Evolutionary conservation across 140 eudicot species (phyloP).

Genomic region (Erigeron philadelphicus): DNA sequence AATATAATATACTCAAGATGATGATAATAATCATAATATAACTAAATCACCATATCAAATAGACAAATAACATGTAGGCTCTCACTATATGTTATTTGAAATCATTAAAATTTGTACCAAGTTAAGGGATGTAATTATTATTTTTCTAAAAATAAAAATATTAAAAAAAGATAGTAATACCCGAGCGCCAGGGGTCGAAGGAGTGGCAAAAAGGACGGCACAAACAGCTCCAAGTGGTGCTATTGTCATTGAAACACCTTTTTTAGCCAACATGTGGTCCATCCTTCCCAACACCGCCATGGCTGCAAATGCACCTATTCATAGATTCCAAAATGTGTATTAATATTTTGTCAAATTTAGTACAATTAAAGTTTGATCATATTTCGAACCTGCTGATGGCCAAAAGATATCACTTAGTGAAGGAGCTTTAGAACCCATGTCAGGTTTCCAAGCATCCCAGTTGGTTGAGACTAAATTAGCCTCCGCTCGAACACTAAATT

Average conservation of each 20-base stretch:
- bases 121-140: no score
- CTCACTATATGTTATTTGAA: no score
- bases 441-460: conserved; percentile 78
- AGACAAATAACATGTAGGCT: no score
- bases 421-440: conserved; percentile 54
- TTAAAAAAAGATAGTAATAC: conserved; percentile 22
- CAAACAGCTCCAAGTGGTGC: conserved; percentile 98
- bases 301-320: conserved; percentile 85
- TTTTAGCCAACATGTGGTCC: conserved; percentile 65
- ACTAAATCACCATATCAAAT: no score
- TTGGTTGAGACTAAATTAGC: conserved; percentile 38
- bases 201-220: conserved; percentile 87
- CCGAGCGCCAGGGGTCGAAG: conserved; percentile 88
- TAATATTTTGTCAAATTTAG: not conserved
- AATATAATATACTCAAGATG: no score
- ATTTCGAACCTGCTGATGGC: conserved; percentile 80
- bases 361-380: not conserved
- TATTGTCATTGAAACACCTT: conserved; percentile 76
- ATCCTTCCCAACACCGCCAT: conserved; percentile 89
- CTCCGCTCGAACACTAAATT: conserved; percentile 19
- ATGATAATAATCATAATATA: no score
- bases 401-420: conserved; percentile 76
- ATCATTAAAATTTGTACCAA: no score
- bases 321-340: not conserved
- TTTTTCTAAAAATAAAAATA: no score